Evolutionary conservation across 163 green algal species (phyloP), one percentile per base, ranked within the genome.

Genomic region (Chloromonas sp.): DNA sequence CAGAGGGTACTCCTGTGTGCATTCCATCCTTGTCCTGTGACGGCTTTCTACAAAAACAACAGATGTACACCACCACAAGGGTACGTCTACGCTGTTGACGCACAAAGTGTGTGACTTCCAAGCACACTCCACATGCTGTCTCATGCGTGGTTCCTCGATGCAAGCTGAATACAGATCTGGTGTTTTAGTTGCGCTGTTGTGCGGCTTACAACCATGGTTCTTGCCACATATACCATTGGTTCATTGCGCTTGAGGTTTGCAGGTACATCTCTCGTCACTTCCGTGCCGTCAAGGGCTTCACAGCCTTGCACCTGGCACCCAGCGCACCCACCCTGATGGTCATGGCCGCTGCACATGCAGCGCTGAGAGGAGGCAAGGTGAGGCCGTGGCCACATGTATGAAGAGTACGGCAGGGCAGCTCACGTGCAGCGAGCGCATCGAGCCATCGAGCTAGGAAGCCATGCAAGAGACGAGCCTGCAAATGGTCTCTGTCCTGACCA

Each of bases 191-290:
- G 36, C 36, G 36, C 36, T 36, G 36, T 36, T 36, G 36, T 36
- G 36, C 36, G 36, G 36, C 36, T 36, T 36, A 36, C 36, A 36
- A 14, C 71, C 71, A 79, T 58, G 2, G 58, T 5, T 58, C 11
- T 59, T 36, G 71, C 5, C 71, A 79, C 71, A 36, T 59, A 36
- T 79, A 58, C 71, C 71, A 36, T 79, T 2, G 13, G 13, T 83
- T 14, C 58, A 60, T 58, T 57, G n/a, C 3, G 60, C 79, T 36
- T 36, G 36, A 36, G 36, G 13, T 71, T 1, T 66, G 58, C 86
- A 92, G 88, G 87, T 92, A 87, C 84, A 92, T 91, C 14, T 61
- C 79, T 14, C 61, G 66, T 81, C 89, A 90, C 60, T 93, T 93
- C 83, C 78, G n/a, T 0, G n/a, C 8, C 0, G 66, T 90, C 0